Conservation (phyloP, 108 stramenopile genomes). For the Skeletonema tropicum region DNA sequence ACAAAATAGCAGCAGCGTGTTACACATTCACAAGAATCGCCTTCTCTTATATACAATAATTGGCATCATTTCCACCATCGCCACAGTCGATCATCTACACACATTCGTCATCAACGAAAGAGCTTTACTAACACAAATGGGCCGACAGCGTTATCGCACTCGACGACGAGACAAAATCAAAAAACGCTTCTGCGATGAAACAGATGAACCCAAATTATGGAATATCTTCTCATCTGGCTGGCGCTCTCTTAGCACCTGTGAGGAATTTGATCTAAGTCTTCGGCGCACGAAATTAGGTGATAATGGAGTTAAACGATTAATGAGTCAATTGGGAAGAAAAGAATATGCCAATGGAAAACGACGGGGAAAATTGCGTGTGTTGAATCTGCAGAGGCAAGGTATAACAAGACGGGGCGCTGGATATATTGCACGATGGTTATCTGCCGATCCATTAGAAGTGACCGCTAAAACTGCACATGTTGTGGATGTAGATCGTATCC, state of each 20-base stretch:
- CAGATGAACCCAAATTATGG: conserved; percentile 3
- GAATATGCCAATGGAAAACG: conserved; percentile 5
- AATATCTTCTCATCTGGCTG: conserved; percentile 3
- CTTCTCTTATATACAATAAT: no score
- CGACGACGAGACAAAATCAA: neutral
- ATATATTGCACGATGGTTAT: conserved; percentile 12
- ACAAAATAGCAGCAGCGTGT: no score
- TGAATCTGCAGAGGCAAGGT: conserved; percentile 6
- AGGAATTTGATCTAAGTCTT: conserved; percentile 2
- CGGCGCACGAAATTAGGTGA: neutral
- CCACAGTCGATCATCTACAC: conserved; percentile 2
- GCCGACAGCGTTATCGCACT: conserved; percentile 10
- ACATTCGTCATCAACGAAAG: conserved; percentile 10
- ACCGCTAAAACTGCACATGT: neutral
- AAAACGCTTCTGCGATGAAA: neutral
- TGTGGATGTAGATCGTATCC: conserved; percentile 4
- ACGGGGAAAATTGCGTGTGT: conserved; percentile 9
- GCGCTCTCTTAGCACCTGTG: neutral
- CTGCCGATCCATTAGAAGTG: neutral
- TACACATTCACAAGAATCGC: no score
- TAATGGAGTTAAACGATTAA: conserved; percentile 3
- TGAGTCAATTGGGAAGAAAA: conserved; percentile 9
- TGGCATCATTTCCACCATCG: neutral
- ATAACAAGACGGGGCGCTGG: conserved; percentile 12
- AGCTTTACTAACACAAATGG: conserved; percentile 2